A percentile compares a stretch with the other conserved stretches of the same genome.
These are phyloP conservation scores for Rhizophora mangle DNA, from an alignment of 345 rosid genomes.

Conservation along the genomic window DNA sequence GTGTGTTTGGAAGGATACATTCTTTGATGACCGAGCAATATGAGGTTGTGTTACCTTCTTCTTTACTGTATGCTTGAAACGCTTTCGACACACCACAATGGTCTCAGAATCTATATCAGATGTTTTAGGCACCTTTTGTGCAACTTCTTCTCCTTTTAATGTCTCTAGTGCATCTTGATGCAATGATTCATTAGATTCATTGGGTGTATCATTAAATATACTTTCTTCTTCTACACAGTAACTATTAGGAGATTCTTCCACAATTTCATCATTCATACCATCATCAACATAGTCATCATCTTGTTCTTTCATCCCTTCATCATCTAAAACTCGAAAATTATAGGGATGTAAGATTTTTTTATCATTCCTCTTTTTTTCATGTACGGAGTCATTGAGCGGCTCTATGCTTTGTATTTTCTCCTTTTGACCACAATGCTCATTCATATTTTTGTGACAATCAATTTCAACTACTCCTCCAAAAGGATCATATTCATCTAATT, in stretches of 20 bases:
- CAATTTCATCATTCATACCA: background rate
- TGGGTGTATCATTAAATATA: constrained; percentile 1
- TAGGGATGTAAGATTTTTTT: background rate
- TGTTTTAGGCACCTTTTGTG: background rate
- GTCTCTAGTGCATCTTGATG: constrained; percentile 4
- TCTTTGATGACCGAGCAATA: constrained; percentile 1
- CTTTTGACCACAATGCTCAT: background rate
- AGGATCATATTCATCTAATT: background rate
- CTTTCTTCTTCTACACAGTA: constrained; percentile 9
- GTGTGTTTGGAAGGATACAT: constrained; percentile 8
- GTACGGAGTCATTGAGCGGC: background rate
- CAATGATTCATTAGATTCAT: constrained; percentile 9
- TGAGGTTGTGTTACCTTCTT: constrained; percentile 1
- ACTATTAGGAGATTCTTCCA: constrained; percentile 1
- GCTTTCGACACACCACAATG: background rate
- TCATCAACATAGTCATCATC: constrained; percentile 11
- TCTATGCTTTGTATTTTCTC: background rate
- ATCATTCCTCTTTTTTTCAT: background rate
- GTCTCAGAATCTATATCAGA: constrained; percentile 22
- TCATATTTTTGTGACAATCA: background rate
- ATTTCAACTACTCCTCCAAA: background rate
- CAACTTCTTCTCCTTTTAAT: background rate
- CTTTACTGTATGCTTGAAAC: constrained; percentile 1
- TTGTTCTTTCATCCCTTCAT: constrained; percentile 11
- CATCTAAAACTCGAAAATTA: constrained; percentile 6